Conservation (phyloP, 352 stramenopile genomes). For the Phytophthora citrophthora region DNA sequence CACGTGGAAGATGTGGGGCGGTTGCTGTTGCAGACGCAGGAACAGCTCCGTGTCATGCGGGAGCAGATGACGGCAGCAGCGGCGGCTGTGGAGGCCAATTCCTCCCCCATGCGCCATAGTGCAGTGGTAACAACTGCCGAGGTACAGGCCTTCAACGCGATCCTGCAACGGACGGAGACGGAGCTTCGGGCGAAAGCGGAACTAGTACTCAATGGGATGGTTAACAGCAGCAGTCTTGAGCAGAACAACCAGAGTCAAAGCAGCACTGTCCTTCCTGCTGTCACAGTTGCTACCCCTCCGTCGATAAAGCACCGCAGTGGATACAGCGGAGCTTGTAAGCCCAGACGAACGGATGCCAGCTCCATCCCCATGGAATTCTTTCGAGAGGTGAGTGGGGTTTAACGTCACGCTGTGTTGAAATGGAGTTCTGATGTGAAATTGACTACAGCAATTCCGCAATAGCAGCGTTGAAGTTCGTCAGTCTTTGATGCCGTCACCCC, state of each 20-base stretch:
- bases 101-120: slow-evolving; percentile 41
- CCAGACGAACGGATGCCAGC: slow-evolving; percentile 11
- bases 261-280: slow-evolving; percentile 34
- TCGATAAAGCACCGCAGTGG: slow-evolving; percentile 18
- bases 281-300: slow-evolving; percentile 15
- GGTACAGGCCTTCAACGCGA: slow-evolving; percentile 66
- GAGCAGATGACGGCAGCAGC: slow-evolving; percentile 67
- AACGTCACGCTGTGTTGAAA: not conserved
- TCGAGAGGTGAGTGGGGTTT: slow-evolving; percentile 34
- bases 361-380: slow-evolving; percentile 62
- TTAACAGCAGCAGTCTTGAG: slow-evolving; percentile 49
- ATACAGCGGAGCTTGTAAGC: slow-evolving; percentile 9
- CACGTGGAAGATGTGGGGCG: slow-evolving; percentile 85
- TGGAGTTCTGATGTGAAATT: not conserved
- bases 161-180: slow-evolving; percentile 69
- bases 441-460: slow-evolving; percentile 48
- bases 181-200: slow-evolving; percentile 85
- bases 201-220: slow-evolving; percentile 74
- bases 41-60: slow-evolving; percentile 76
- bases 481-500: slow-evolving; percentile 25
- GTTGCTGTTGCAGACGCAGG: slow-evolving; percentile 82
- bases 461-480: slow-evolving; percentile 39
- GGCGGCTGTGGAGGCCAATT: slow-evolving; percentile 35
- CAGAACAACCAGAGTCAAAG: slow-evolving; percentile 27
- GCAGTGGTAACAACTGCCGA: slow-evolving; percentile 32